These are phyloP conservation scores for Fomitopsis schrenkii DNA, from an alignment of 1,284 basidiomycete species.

Conservation along the genomic window DNA sequence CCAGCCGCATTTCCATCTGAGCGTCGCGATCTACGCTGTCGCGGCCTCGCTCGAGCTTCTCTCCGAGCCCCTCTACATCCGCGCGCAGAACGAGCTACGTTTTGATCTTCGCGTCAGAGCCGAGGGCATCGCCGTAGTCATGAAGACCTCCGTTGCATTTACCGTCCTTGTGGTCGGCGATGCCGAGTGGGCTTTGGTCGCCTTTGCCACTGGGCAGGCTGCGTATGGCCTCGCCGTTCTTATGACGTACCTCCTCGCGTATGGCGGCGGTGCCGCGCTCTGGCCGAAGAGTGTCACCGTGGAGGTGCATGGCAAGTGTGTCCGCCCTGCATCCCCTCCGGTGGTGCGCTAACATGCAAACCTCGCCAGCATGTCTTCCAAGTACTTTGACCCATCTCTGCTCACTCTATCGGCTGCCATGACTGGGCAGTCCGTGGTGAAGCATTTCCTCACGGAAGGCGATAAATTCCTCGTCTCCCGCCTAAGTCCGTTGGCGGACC, in stretches of 20 bases:
- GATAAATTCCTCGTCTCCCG: conserved; percentile 88
- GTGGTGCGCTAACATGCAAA: not conserved
- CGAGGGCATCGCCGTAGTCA: conserved; percentile 79
- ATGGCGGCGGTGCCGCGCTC: conserved; percentile 19
- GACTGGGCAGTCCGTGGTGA: conserved; percentile 84
- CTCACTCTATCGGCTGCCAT: conserved; percentile 72
- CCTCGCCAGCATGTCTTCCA: conserved; percentile 14
- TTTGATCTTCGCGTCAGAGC: conserved; percentile 72
- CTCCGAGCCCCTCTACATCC: conserved; percentile 83
- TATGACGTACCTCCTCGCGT: conserved; percentile 25
- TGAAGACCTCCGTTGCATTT: conserved; percentile 72
- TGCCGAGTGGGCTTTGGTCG: conserved; percentile 58
- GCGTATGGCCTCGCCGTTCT: conserved; percentile 52
- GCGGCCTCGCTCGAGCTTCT: conserved; percentile 76
- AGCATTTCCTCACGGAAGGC: conserved; percentile 93
- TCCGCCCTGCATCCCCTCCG: conserved; percentile 1
- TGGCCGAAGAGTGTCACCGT: conserved; percentile 17
- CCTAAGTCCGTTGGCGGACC: conserved; percentile 79
- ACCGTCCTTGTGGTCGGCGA: conserved; percentile 51
- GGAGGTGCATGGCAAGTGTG: conserved; percentile 27
- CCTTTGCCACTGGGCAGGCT: conserved; percentile 81
- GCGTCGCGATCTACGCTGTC: conserved; percentile 67
- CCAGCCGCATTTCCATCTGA: conserved; percentile 63
- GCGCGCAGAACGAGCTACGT: conserved; percentile 65
- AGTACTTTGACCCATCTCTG: conserved; percentile 46